Evolutionary conservation across 2,329 filamentous ascomycete genomes (phyloP), one percentile per base, ranked within the genome.

Genomic region (Arthroderma sp.): DNA sequence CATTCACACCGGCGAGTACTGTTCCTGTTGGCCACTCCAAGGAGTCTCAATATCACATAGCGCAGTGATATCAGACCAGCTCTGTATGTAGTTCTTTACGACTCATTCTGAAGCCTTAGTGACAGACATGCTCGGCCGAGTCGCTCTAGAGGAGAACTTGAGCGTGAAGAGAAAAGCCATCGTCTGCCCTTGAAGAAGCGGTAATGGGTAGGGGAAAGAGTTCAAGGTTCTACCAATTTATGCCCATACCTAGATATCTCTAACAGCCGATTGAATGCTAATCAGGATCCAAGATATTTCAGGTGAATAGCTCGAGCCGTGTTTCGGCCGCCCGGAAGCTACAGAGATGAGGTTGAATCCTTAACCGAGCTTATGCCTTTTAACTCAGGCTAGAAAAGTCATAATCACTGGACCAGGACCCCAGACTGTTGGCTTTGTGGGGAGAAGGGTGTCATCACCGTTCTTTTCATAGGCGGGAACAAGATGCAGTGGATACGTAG

Each of bases 401-500:
- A 21, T 23, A 3, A 11, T 8, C 17, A 9, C 17, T 44, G 7
- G 19, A 44, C 19, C 4, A 44, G 13, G 35, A 5, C 41, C 41
- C 41, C 41, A 13, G 41, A 25, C 25, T 15, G 25, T 28, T 47
- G 41, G 41, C 41, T 23, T 15, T 13, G 41, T 47, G 41, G 41
- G 15, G 41, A 47, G 21, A 47, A 15, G 41, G 13, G 35, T 13
- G 41, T 47, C 19, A 47, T 47, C 19, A 47, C 2, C 41, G 25
- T 25, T 47, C 41, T 11, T 23, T 23, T 13, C 41, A 47, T 47
- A 47, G 41, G 41, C 41, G 19, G 41, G 19, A 47, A 47, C 21
- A 17, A 11, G 9, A 5, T 19, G 41, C 41, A 28, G 55, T 60
- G 58, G 58, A 33, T 39, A 54, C 35, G 38, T 44, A 33, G 49